Conservation (phyloP, 140 eudicot species). For the Senecio squalidus region DNA sequence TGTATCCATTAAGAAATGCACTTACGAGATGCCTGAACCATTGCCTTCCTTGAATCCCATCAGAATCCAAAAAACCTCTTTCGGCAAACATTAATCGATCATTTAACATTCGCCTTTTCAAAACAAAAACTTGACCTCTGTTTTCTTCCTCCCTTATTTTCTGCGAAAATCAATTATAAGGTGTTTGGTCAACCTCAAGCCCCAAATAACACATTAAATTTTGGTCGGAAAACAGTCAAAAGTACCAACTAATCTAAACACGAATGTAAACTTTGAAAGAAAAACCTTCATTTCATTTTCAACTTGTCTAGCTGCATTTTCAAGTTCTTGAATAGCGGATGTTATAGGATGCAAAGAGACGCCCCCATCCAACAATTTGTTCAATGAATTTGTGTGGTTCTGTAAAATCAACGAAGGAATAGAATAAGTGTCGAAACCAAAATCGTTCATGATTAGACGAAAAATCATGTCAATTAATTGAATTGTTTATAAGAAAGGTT, state of each 20-base stretch:
- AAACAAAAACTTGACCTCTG: constrained; percentile 14
- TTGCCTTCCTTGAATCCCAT: constrained; percentile 60
- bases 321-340: constrained; percentile 58
- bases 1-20: neutral
- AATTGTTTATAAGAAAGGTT: neutral
- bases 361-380: constrained; percentile 35
- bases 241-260: neutral
- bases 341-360: constrained; percentile 57
- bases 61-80: constrained; percentile 82
- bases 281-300: constrained; percentile 66
- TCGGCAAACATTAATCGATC: constrained; percentile 85
- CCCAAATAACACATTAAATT: neutral
- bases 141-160: constrained; percentile 41
- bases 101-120: constrained; percentile 63
- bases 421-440: neutral
- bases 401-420: constrained; percentile 18
- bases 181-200: neutral
- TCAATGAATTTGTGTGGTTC: constrained; percentile 46
- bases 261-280: neutral
- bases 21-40: constrained; percentile 98
- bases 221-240: neutral
- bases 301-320: constrained; percentile 50
- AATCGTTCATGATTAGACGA: neutral
- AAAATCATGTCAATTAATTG: neutral
- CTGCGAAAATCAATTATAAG: constrained; percentile 29